Conservation (phyloP, 2,329 filamentous ascomycete genomes). For the Colletotrichum zoysiae region DNA sequence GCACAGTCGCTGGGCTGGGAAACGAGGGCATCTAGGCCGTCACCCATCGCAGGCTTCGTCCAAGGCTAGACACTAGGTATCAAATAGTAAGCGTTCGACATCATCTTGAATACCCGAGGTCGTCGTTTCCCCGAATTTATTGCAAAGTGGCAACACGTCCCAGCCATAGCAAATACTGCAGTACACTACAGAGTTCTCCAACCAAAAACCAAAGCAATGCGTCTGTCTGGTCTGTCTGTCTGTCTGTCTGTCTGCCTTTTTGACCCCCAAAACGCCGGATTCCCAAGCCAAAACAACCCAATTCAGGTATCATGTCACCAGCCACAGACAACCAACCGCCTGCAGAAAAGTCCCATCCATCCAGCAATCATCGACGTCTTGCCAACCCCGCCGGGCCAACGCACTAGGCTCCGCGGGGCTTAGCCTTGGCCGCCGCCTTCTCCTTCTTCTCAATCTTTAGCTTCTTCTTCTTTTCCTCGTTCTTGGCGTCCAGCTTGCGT, state of each 20-base stretch:
- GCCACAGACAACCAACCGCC: not conserved
- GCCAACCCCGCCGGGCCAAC: not conserved
- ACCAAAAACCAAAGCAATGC: not conserved
- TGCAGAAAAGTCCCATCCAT: not conserved
- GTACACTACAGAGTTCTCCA: not conserved
- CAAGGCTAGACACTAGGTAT: not conserved
- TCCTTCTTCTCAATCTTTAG: constrained; percentile 94
- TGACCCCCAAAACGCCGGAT: constrained; percentile 14
- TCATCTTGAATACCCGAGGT: not conserved
- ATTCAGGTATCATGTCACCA: not conserved
- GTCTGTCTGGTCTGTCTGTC: not conserved
- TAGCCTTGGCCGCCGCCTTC: constrained; percentile 91
- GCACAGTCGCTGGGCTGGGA: not conserved
- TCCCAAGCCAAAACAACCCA: not conserved
- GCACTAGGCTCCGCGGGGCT: constrained; percentile 75
- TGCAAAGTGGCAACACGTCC: not conserved
- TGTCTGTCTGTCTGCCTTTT: not conserved
- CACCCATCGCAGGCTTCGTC: not conserved
- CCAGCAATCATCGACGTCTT: not conserved
- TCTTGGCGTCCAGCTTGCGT: constrained; percentile 92
- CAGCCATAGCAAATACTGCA: not conserved
- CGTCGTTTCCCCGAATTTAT: not conserved
- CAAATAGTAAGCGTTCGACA: not conserved
- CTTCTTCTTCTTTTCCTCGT: constrained; percentile 95
- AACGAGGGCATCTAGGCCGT: not conserved